Percentiles rank a stretch among this genome's conserved stretches.
phyloP scores from a whole-genome alignment of 1,284 basidiomycete species.

The Ceratobasidium sp. region DNA sequence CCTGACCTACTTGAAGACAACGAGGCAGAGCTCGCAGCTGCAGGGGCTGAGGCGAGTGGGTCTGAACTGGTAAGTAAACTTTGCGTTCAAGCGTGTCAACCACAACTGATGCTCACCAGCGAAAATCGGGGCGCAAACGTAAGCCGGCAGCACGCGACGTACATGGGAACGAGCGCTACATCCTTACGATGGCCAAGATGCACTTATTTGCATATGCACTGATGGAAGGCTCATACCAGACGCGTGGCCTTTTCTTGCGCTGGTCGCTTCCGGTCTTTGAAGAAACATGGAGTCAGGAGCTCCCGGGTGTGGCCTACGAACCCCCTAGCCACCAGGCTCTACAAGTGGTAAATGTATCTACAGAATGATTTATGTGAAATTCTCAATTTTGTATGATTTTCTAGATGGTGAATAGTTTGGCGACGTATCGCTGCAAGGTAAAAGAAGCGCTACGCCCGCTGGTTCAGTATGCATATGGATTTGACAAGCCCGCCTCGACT shows the following conservation, averaged over 20 bases:
- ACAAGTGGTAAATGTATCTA: conserved; percentile 11
- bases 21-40: not conserved
- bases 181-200: not conserved
- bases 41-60: not conserved
- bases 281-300: not conserved
- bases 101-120: not conserved
- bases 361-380: not conserved
- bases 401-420: conserved; percentile 12
- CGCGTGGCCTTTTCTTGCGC: not conserved
- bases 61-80: not conserved
- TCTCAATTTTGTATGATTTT: no score
- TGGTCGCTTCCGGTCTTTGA: not conserved
- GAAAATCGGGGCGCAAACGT: not conserved
- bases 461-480: not conserved
- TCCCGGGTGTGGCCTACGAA: not conserved
- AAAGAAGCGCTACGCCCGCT: not conserved
- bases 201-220: not conserved
- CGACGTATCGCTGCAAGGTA: not conserved
- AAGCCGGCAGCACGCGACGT: conserved; percentile 3
- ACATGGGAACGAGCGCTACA: not conserved
- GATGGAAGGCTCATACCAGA: conserved; percentile 11
- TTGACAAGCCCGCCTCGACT: not conserved
- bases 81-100: not conserved
- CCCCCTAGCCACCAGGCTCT: not conserved
- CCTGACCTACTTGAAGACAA: not conserved